Base-by-base conservation (phyloP, 495 filamentous ascomycete genomes). In the Monascus purpureus region DNA sequence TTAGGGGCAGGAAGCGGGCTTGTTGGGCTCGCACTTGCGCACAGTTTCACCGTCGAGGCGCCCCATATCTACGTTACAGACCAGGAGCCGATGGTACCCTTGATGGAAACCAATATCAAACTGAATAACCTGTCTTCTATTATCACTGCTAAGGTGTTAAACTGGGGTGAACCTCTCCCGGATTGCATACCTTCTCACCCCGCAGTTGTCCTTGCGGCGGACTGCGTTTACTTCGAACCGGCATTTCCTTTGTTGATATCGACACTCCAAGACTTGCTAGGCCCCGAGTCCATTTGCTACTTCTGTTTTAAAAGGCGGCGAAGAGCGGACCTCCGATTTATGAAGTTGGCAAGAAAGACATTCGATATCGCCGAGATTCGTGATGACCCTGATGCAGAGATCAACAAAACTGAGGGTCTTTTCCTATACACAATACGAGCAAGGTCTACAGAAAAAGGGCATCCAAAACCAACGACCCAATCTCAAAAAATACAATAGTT, bases 151-250 rank as follows among this genome's bases (percentile, higher is more conserved):
- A 48, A 63, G 25, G 57, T 90, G 8, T 60, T 93, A 40, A 74
- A 90, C 42, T 95, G 87, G 87, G 69, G 70, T 3, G 47, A 53
- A 26, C 50, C 50, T n/a, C 31, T 57, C 29, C 50, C 59, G 11
- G 33, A 39, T 28, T 32, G 35, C 20, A 53, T 65, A 8, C 61
- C 61, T 8, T 23, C 37, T 17, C 44, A 49, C 49, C 80, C 85
- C 8, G 75, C 90, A 39, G 62, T 88, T 25, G 73, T 97, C 35
- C 70, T 97, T 8, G 90, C 90, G 8, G 90, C 87, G 4, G 90
- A 97, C 52, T 96, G 90, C 60, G 85, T 93, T 30, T 97, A 96
- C 65, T 92, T 92, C 45, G 88, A 97, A 52, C 84, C 88, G 2
- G 80, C 87, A 2, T 96, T 96, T 49, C 85, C 86, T 26, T 64